These are phyloP conservation scores for Athelia psychrophila DNA, from an alignment of 1,284 basidiomycete genomes.

Conservation along the genomic window DNA sequence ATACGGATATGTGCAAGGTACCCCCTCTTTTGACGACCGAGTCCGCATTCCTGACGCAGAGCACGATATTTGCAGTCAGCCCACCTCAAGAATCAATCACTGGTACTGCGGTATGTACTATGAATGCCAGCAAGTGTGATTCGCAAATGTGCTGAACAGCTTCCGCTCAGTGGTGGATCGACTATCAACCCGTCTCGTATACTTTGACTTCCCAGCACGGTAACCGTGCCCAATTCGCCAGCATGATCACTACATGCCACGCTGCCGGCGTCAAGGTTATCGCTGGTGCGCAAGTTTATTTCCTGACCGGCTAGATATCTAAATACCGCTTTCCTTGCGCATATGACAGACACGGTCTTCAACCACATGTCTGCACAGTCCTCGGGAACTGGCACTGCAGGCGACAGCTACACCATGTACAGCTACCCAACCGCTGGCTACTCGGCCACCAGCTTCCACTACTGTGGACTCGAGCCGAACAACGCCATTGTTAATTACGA, in stretches of 20 bases:
- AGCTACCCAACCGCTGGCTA: constrained; percentile 58
- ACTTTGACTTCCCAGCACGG: constrained; percentile 59
- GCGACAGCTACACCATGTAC: constrained; percentile 55
- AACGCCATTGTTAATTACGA: constrained; percentile 57
- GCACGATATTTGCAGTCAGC: constrained; percentile 34
- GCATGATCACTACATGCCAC: constrained; percentile 60
- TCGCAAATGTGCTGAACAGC: background rate
- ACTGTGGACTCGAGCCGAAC: constrained; percentile 52
- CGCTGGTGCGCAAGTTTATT: constrained; percentile 38
- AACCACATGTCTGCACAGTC: constrained; percentile 62
- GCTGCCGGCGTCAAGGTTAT: constrained; percentile 60
- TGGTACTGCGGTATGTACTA: constrained; percentile 34
- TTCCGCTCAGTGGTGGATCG: constrained; percentile 63
- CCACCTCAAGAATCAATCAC: constrained; percentile 45
- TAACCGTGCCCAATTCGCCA: constrained; percentile 45
- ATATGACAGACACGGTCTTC: constrained; percentile 51
- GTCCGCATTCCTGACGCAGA: constrained; percentile 10
- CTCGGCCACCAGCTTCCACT: constrained; percentile 55
- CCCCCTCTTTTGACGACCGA: constrained; percentile 11
- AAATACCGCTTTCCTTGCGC: background rate
- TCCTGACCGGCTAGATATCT: background rate
- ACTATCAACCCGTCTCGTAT: constrained; percentile 68
- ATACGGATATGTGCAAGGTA: constrained; percentile 68
- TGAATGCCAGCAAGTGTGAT: too few species aligned
- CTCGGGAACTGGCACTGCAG: constrained; percentile 49